Base-by-base conservation (phyloP, 139 green algal species). In the Edaphochlamys debaryana region DNA sequence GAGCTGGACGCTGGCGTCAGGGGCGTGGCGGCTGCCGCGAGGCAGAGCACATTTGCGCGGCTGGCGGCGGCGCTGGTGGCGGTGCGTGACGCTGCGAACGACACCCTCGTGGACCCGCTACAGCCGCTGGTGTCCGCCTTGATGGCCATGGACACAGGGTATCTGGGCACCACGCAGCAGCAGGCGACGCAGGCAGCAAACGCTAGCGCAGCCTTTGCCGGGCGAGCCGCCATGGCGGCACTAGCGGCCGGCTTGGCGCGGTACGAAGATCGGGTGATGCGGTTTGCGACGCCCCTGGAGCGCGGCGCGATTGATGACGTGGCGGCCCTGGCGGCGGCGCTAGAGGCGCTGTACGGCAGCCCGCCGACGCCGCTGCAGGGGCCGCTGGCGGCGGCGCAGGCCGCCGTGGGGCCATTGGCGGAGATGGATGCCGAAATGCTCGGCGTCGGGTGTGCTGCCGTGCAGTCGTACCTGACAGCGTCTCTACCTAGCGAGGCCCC, bases 271-370 rank as follows among this genome's bases (percentile, higher is more conserved):
- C 22, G 60, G n/a, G 52, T 81, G 6, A 72, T 81, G 19, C 41
- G 41, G 3, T 81, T 81, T 32, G 63, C 2, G 36, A 25, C 25
- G 29, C 25, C 60, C 13, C 40, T 72, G 38, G 30, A 81, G 41
- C 75, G 75, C 58, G 58, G 11, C 60, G 75, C 60, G 6, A 3
- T 54, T 23, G 32, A 23, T 23, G 38, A 36, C 6, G 37, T 62
- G 3, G 4, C 52, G 3, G 17, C 38, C 0, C 19, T 58, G 27
- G 8, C 22, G 30, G n/a, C 37, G 0, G n/a, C 56, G 6, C 37
- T 81, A n/a, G 40, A 72, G 60, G 19, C 27, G 4, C 38, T 81
- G 32, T 81, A 81, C 62, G 56, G 73, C 23, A 29, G 40, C 36
- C 40, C 17, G 45, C 70, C 70, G 34, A 38, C n/a, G 32, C 50